Conservation (phyloP, 768 basidiomycete genomes). For the Dictyophora rubrovolvata region DNA sequence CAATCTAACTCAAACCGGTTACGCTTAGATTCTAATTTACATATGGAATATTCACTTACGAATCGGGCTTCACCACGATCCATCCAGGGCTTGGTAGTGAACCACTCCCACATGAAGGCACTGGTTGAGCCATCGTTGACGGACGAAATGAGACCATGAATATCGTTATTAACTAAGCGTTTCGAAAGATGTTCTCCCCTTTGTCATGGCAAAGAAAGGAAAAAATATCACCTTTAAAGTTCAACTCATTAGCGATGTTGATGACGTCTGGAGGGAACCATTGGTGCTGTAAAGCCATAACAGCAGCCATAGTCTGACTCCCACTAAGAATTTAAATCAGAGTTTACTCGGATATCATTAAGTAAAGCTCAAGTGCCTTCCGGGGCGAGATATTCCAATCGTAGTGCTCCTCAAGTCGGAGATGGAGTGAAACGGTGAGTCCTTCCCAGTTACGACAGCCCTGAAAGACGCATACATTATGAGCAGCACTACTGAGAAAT, state of each 20-base stretch:
- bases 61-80: slow-evolving; percentile 75
- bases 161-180: slow-evolving; percentile 63
- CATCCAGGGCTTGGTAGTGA: slow-evolving; percentile 72
- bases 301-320: slow-evolving; percentile 91
- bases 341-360: neutral
- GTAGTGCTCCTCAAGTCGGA: slow-evolving; percentile 69
- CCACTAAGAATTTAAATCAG: slow-evolving; percentile 37
- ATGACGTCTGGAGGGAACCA: slow-evolving; percentile 45
- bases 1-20: slow-evolving; percentile 40
- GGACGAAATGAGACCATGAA: slow-evolving; percentile 70
- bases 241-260: slow-evolving; percentile 25
- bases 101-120: slow-evolving; percentile 96
- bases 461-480: slow-evolving; percentile 26
- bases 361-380: slow-evolving; percentile 51
- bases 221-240: slow-evolving; percentile 47
- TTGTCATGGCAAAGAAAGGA: neutral
- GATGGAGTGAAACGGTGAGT: slow-evolving; percentile 60
- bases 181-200: neutral
- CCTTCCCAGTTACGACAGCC: slow-evolving; percentile 87
- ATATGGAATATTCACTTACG: slow-evolving; percentile 39
- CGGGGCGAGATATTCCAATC: slow-evolving; percentile 81
- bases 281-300: slow-evolving; percentile 82
- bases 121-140: slow-evolving; percentile 85
- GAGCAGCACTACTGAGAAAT: neutral
- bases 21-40: slow-evolving; percentile 1